Base-by-base conservation (phyloP, 1,284 basidiomycete genomes). In the Cryptococcus deneoformans region DNA sequence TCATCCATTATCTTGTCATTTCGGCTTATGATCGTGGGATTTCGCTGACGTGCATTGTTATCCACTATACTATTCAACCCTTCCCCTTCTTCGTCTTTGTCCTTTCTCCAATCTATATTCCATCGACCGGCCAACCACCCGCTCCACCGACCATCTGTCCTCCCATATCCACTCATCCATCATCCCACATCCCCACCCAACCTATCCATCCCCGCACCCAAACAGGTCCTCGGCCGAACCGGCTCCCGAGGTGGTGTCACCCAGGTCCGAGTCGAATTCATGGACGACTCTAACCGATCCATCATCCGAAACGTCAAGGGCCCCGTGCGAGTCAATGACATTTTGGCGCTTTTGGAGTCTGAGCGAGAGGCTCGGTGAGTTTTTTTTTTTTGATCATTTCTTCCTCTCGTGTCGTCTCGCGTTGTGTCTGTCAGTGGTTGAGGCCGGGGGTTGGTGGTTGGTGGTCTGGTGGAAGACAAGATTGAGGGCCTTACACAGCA, bases 241-340 rank as follows among this genome's bases (percentile, higher is more conserved):
- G 96, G 96, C 67, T 98, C 95, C 73, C 92, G 96, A 80, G 96
- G 96, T 83, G 94, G 94, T 84, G 94, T 99, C 72, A 99, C 93
- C 67, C 96, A 99, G 84, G 94, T 98, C 80, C 92, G 95, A 70
- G 96, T 99, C 71, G 95, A 99, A 80, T 98, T 99, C 84, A 89
- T 99, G 89, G 95, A 99, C 80, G 95, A 99, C 79, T 87, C 89
- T 55, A 87, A 87, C 70, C 90, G 96, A 72, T 89, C 90, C 67
- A 96, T 99, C 81, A 96, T 99, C 82, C 91, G 95, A 70, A 99
- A 99, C 84, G 96, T 99, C 74, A 99, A 99, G 83, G 96, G 96
- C 34, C 94, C 95, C 66, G 94, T 98, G 67, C 85, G 92, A 70
- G 89, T 92, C 80, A 86, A 94, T 80, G 96, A 99, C 80, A 98